Conservation (phyloP, 257 asterid genomes). For the Solanum appendiculatum region DNA sequence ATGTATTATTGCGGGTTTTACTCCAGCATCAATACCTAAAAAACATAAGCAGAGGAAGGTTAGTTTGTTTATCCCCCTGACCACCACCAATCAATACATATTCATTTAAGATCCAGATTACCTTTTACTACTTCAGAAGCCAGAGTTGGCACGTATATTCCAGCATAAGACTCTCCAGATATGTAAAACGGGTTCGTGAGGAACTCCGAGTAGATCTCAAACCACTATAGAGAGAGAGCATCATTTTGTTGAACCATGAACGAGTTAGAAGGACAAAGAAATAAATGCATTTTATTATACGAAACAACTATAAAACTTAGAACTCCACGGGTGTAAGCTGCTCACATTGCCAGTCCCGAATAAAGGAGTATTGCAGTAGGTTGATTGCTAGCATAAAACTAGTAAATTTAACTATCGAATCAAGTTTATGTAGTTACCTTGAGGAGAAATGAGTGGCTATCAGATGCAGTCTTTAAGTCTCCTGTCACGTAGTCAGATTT, state of each 20-base stretch:
- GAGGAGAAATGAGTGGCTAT: slow-evolving; percentile 76
- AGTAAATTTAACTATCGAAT: background rate
- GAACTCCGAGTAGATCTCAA: slow-evolving; percentile 78
- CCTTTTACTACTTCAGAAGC: slow-evolving; percentile 76
- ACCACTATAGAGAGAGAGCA: slow-evolving; percentile 54
- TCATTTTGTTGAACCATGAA: background rate
- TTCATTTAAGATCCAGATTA: slow-evolving; percentile 5
- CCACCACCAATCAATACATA: background rate
- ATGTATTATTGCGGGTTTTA: slow-evolving; percentile 37
- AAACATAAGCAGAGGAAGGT: background rate
- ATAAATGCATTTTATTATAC: background rate
- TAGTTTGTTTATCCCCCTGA: background rate
- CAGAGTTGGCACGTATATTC: slow-evolving; percentile 90
- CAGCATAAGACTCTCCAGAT: slow-evolving; percentile 94
- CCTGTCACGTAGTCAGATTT: slow-evolving; percentile 66
- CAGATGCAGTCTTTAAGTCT: slow-evolving; percentile 76
- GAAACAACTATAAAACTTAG: background rate
- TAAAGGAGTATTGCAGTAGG: slow-evolving; percentile 12
- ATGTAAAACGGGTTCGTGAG: slow-evolving; percentile 66
- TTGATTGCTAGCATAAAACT: background rate
- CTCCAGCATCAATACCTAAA: slow-evolving; percentile 67
- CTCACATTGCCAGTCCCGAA: background rate
- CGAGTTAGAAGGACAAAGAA: background rate
- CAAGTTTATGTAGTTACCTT: slow-evolving; percentile 32
- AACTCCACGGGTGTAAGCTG: background rate